Percentiles rank a stretch among this genome's conserved stretches.
Conservation (phyloP, 345 rosid genomes). For the Cardamine resedifolia region DNA sequence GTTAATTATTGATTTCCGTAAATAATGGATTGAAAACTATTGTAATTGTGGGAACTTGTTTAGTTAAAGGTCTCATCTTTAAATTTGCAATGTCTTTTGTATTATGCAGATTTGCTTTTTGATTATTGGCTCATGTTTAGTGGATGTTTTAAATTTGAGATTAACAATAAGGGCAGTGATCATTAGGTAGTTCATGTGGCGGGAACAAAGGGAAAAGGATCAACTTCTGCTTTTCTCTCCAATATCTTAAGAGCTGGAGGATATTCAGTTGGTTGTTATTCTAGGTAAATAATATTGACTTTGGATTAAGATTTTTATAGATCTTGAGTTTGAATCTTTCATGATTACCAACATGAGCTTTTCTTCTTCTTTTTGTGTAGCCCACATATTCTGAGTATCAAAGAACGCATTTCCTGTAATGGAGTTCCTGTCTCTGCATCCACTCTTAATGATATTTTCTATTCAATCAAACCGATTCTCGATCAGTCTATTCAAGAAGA, state of each 20-base stretch:
- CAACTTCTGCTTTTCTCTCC: slow-evolving; percentile 81
- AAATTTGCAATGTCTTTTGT: not conserved
- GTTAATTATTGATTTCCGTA: too few species aligned
- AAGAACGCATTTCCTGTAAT: slow-evolving; percentile 69
- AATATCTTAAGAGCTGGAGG: slow-evolving; percentile 74
- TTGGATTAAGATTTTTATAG: not conserved
- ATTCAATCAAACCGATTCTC: slow-evolving; percentile 48
- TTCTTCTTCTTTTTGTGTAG: slow-evolving; percentile 41
- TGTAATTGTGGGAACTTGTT: not conserved
- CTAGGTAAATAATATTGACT: slow-evolving; percentile 48
- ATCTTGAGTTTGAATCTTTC: not conserved
- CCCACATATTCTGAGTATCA: slow-evolving; percentile 77
- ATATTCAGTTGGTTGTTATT: slow-evolving; percentile 77
- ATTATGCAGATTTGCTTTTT: too few species aligned
- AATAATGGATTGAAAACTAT: too few species aligned
- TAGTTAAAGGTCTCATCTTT: not conserved
- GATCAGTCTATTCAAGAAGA: slow-evolving; percentile 61
- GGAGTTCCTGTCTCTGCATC: slow-evolving; percentile 64
- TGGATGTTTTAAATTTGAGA: not conserved
- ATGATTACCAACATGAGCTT: not conserved
- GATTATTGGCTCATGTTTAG: too few species aligned
- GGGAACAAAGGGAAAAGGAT: slow-evolving; percentile 97
- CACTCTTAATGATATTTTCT: slow-evolving; percentile 57
- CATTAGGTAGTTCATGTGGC: slow-evolving; percentile 77
- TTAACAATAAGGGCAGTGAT: slow-evolving; percentile 2